phyloP scores from a whole-genome alignment of 2,329 filamentous ascomycete genomes.

The Scortechinia acanthostroma region DNA sequence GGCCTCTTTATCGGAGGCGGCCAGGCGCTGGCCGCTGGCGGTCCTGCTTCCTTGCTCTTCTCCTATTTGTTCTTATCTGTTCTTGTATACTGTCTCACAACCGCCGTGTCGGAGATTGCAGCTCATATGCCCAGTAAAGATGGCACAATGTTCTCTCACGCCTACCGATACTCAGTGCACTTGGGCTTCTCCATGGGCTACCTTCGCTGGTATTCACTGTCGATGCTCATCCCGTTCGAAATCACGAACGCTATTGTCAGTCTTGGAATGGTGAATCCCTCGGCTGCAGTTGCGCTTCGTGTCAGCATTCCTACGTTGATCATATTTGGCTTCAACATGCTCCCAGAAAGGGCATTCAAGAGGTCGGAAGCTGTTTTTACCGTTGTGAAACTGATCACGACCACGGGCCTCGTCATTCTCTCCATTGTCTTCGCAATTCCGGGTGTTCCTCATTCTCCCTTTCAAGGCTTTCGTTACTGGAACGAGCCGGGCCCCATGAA shows the following conservation, averaged over 20 bases:
- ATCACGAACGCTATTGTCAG: not conserved
- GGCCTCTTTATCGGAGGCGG: not conserved
- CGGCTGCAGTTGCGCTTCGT: not conserved
- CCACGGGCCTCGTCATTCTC: not conserved
- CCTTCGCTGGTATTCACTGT: not conserved
- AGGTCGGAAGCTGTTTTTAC: constrained; percentile 3
- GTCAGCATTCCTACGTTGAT: constrained; percentile 18
- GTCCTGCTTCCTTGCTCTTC: not conserved
- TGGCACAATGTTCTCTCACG: not conserved
- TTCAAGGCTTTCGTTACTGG: constrained; percentile 10
- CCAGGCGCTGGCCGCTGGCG: not conserved
- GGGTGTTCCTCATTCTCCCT: constrained; percentile 3
- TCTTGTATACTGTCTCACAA: not conserved
- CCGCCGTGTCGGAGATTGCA: not conserved
- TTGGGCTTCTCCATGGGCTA: not conserved
- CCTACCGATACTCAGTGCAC: not conserved
- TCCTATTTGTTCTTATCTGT: not conserved
- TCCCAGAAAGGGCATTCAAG: constrained; percentile 15
- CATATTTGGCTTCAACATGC: constrained; percentile 19
- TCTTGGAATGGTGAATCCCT: not conserved
- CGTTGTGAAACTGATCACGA: not conserved
- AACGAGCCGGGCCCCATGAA: constrained; percentile 6
- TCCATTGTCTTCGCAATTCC: not conserved
- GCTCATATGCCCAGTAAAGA: not conserved
- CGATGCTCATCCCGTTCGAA: constrained; percentile 2